Evolutionary conservation across 805 yeast species (phyloP).

Genomic region (Scheffersomyces stipitis): DNA sequence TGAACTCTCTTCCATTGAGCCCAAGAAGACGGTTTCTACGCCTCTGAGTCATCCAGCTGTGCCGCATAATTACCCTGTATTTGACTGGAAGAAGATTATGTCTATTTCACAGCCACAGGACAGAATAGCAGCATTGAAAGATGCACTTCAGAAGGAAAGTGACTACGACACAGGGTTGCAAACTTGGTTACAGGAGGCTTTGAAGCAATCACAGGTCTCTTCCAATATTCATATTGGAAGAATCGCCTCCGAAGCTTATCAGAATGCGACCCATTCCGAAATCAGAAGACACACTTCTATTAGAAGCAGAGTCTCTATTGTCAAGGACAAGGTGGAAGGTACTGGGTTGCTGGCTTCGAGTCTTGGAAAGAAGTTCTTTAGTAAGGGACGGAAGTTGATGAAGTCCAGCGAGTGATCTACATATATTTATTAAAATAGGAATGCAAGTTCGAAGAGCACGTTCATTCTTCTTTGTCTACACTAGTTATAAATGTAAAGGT

Average conservation of each 20-base stretch:
- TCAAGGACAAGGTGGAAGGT: slow-evolving; percentile 49
- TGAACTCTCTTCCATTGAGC: not conserved
- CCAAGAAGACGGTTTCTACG: not conserved
- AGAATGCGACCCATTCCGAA: slow-evolving; percentile 59
- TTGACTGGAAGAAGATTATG: slow-evolving; percentile 43
- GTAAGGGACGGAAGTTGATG: slow-evolving; percentile 54
- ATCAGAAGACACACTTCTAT: slow-evolving; percentile 48
- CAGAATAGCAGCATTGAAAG: slow-evolving; percentile 41
- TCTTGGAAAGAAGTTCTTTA: slow-evolving; percentile 54
- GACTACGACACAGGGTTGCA: slow-evolving; percentile 57
- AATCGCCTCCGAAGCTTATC: slow-evolving; percentile 64
- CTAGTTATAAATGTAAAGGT: no score
- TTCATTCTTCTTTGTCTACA: no score
- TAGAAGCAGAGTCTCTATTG: slow-evolving; percentile 47
- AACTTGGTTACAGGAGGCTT: slow-evolving; percentile 53
- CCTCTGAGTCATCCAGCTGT: not conserved
- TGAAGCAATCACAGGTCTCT: slow-evolving; percentile 33
- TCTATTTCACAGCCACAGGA: slow-evolving; percentile 39
- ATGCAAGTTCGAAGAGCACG: no score
- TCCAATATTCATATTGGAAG: slow-evolving; percentile 47
- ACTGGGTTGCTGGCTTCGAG: slow-evolving; percentile 50
- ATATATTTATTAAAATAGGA: no score
- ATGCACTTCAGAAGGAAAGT: slow-evolving; percentile 42
- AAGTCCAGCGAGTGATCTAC: no score
- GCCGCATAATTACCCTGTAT: slow-evolving; percentile 27